phyloP scores from a whole-genome alignment of 2,329 filamentous ascomycete species.

The Coniochaeta hoffmannii region DNA sequence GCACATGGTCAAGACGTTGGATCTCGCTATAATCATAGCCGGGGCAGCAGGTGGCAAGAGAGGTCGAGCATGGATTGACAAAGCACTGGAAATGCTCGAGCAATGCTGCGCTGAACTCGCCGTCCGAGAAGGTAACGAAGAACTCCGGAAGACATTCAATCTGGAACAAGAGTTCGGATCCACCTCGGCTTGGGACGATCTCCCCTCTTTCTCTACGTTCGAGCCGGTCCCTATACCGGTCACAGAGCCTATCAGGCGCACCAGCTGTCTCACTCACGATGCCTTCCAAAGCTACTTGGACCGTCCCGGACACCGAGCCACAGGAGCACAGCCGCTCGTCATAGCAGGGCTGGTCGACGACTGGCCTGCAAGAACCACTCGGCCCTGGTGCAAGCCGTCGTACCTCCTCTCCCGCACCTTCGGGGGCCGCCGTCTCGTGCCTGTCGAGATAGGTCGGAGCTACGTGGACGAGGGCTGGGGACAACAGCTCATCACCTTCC shows the following conservation, averaged over 20 bases:
- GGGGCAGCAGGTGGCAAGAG: constrained; percentile 51
- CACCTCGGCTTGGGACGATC: constrained; percentile 7
- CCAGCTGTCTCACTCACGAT: constrained; percentile 22
- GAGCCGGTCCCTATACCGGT: constrained; percentile 36
- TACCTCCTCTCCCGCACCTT: constrained; percentile 74
- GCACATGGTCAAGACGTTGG: constrained; percentile 57
- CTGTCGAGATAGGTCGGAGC: constrained; percentile 76
- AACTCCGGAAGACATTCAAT: constrained; percentile 8
- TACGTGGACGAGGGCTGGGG: constrained; percentile 84
- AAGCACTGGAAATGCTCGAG: constrained; percentile 37
- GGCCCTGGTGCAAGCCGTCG: constrained; percentile 62
- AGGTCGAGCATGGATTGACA: constrained; percentile 42
- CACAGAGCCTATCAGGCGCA: constrained; percentile 29
- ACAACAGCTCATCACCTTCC: constrained; percentile 71
- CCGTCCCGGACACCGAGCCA: constrained; percentile 21
- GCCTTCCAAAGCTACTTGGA: constrained; percentile 56
- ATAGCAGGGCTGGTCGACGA: constrained; percentile 56
- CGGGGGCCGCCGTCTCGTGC: constrained; percentile 70
- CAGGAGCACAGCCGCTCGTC: constrained; percentile 54
- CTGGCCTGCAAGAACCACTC: constrained; percentile 70
- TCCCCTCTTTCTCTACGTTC: constrained; percentile 21
- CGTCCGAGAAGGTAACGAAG: neutral
- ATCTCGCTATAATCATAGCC: constrained; percentile 69
- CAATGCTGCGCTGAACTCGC: constrained; percentile 12
- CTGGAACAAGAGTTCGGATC: neutral